phyloP scores from a whole-genome alignment of 2,329 filamentous ascomycete species.

The Lomentospora prolificans region DNA sequence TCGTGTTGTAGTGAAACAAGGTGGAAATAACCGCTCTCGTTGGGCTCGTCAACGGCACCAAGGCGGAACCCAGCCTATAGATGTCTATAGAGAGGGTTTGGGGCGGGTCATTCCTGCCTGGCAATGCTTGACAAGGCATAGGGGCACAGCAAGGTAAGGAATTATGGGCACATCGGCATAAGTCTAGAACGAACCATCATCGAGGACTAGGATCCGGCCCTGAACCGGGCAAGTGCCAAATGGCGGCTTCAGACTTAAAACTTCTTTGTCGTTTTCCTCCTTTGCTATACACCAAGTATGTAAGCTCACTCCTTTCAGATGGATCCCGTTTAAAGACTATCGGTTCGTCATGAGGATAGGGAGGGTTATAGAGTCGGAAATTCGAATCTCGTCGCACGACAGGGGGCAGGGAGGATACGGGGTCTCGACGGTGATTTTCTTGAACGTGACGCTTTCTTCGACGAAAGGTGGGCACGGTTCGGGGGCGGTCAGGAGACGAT shows the following conservation, averaged over 20 bases:
- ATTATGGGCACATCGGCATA: neutral
- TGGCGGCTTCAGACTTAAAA: neutral
- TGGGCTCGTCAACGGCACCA: neutral
- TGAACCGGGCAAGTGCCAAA: slow-evolving; percentile 4
- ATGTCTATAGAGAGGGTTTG: neutral
- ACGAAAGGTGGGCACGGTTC: neutral
- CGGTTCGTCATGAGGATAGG: slow-evolving; percentile 2
- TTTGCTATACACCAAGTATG: slow-evolving; percentile 2
- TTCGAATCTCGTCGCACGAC: neutral
- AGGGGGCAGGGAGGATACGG: neutral
- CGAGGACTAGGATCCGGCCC: slow-evolving; percentile 2
- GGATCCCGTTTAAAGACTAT: neutral
- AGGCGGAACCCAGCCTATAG: neutral
- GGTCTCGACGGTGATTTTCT: neutral
- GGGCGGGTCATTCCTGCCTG: neutral
- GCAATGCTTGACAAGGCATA: neutral
- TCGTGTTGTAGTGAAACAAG: neutral
- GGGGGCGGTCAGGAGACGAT: neutral
- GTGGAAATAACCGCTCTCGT: neutral
- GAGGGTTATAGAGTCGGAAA: neutral
- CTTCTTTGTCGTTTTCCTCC: neutral
- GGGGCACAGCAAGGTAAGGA: neutral
- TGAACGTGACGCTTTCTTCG: neutral
- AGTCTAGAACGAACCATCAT: slow-evolving; percentile 6
- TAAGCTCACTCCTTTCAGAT: neutral